phyloP scores from a whole-genome alignment of 805 yeast species.

The Schwanniomyces occidentalis region DNA sequence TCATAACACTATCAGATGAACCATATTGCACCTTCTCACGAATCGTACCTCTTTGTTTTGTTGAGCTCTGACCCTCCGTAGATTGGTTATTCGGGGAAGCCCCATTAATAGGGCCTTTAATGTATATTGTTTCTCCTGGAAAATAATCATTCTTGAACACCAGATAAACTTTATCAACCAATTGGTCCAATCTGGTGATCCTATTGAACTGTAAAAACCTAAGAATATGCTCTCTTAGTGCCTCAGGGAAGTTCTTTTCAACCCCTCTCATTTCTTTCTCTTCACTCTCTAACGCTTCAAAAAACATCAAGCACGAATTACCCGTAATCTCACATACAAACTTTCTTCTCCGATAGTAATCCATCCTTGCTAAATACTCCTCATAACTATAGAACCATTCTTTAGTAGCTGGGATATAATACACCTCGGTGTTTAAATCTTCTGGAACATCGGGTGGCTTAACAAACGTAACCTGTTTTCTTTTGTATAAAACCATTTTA shows the following conservation, averaged over 20 bases:
- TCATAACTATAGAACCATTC: slow-evolving; percentile 86
- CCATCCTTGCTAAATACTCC: slow-evolving; percentile 69
- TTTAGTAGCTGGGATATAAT: slow-evolving; percentile 79
- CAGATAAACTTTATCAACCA: slow-evolving; percentile 84
- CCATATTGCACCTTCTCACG: slow-evolving; percentile 82
- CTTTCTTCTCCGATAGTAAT: slow-evolving; percentile 70
- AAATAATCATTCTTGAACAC: slow-evolving; percentile 79
- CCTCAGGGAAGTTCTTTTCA: slow-evolving; percentile 84
- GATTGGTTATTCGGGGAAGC: slow-evolving; percentile 1
- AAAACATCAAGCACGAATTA: slow-evolving; percentile 84
- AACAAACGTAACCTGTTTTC: slow-evolving; percentile 65
- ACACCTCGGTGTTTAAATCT: slow-evolving; percentile 63
- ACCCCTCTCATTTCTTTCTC: slow-evolving; percentile 55
- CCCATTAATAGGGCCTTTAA: slow-evolving; percentile 40
- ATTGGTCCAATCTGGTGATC: slow-evolving; percentile 75
- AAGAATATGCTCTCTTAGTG: slow-evolving; percentile 88
- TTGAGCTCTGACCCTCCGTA: slow-evolving; percentile 10
- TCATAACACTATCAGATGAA: slow-evolving; percentile 38
- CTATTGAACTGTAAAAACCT: slow-evolving; percentile 80
- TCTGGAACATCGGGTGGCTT: slow-evolving; percentile 58
- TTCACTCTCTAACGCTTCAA: slow-evolving; percentile 85
- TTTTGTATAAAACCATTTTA: slow-evolving; percentile 71
- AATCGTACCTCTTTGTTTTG: slow-evolving; percentile 57
- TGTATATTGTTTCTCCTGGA: slow-evolving; percentile 84
- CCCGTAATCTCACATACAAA: slow-evolving; percentile 97